Evolutionary conservation across 106 monocot species (phyloP).

Genomic region (Amphibolis antarctica): DNA sequence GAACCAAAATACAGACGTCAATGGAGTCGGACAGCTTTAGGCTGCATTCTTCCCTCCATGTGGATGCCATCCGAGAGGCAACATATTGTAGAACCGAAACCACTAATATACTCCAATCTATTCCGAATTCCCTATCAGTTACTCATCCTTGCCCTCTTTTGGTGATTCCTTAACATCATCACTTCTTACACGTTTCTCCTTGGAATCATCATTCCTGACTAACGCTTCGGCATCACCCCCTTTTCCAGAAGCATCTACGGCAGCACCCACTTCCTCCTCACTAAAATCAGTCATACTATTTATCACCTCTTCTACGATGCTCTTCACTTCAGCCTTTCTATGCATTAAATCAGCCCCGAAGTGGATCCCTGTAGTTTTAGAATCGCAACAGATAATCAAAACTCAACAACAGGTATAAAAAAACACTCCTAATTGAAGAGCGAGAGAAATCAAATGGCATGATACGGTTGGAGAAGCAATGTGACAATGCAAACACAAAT

Average conservation of each 20-base stretch:
- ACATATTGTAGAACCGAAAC: too few species aligned
- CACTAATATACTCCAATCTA: too few species aligned
- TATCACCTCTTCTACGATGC: slow-evolving; percentile 85
- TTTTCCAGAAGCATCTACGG: slow-evolving; percentile 13
- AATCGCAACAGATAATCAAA: neutral
- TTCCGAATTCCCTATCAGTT: too few species aligned
- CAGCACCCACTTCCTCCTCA: slow-evolving; percentile 32
- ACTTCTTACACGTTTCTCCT: neutral
- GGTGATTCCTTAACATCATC: neutral
- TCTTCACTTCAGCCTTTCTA: slow-evolving; percentile 76
- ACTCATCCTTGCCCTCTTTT: neutral
- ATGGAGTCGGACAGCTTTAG: too few species aligned
- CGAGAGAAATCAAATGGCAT: neutral
- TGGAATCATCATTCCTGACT: neutral
- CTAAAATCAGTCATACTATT: slow-evolving; percentile 62
- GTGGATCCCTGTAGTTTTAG: slow-evolving; percentile 38
- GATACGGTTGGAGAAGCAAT: too few species aligned
- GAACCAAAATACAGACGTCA: too few species aligned
- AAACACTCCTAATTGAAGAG: neutral
- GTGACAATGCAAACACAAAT: too few species aligned
- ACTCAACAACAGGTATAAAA: neutral
- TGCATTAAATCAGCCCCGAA: slow-evolving; percentile 57
- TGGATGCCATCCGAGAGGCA: too few species aligned
- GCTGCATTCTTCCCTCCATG: too few species aligned
- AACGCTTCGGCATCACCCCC: neutral